Percentiles rank a stretch among this genome's conserved stretches.
Conservation (phyloP, 495 filamentous ascomycete species). For the Baudoinia panamericana region DNA sequence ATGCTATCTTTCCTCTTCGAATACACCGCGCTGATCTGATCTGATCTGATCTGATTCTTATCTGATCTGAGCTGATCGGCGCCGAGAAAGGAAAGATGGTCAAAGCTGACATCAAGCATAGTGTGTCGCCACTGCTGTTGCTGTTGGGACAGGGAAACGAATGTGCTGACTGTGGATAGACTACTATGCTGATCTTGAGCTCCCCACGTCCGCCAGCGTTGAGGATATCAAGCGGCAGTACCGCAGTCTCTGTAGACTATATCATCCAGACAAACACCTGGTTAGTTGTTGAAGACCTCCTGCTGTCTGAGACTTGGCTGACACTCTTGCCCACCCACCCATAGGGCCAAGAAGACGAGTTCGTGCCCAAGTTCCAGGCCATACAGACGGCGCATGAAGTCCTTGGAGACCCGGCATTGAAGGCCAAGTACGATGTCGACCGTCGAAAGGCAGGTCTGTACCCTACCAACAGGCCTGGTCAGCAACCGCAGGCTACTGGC, state of each 20-base stretch:
- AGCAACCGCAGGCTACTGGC: constrained; percentile 1
- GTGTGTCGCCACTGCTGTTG: not conserved
- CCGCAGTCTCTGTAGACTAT: constrained; percentile 69
- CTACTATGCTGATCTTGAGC: constrained; percentile 77
- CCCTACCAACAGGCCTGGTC: constrained; percentile 4
- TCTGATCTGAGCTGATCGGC: not conserved
- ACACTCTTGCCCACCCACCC: too few relatives aligned
- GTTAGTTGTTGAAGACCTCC: too few relatives aligned
- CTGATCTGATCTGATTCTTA: too few relatives aligned
- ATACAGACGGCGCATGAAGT: constrained; percentile 82
- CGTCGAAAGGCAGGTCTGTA: constrained; percentile 35
- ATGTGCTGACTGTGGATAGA: constrained; percentile 35
- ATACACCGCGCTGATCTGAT: too few relatives aligned
- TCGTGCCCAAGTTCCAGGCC: constrained; percentile 65
- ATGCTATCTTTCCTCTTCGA: too few relatives aligned
- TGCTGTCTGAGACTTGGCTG: too few relatives aligned
- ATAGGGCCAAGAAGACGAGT: constrained; percentile 66
- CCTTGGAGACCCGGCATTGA: constrained; percentile 51
- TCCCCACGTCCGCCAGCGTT: constrained; percentile 46
- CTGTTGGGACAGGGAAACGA: not conserved
- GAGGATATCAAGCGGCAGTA: constrained; percentile 78
- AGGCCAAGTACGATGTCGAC: constrained; percentile 64
- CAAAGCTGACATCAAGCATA: constrained; percentile 48
- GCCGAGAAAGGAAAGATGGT: constrained; percentile 41
- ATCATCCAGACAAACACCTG: constrained; percentile 83